Conservation (phyloP, 371 early-diverging fungal genomes). For the Haplosporangium sp. region DNA sequence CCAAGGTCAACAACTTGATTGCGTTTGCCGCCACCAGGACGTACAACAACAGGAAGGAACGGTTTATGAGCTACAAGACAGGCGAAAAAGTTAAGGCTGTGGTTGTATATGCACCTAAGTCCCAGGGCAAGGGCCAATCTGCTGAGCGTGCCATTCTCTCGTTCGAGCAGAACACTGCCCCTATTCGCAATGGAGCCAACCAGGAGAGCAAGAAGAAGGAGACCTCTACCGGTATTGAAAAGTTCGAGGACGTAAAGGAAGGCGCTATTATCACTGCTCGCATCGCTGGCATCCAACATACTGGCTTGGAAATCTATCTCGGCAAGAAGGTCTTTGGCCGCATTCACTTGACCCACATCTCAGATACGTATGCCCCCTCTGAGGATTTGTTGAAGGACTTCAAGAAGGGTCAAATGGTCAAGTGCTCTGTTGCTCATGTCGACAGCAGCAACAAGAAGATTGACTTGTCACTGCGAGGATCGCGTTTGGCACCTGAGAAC, state of each 20-base stretch:
- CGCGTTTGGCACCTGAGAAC: conserved; percentile 59
- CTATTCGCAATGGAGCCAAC: conserved; percentile 35
- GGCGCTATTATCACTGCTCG: conserved; percentile 66
- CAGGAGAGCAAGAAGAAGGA: conserved; percentile 58
- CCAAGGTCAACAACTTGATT: conserved; percentile 62
- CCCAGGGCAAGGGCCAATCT: conserved; percentile 31
- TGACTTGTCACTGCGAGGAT: conserved; percentile 74
- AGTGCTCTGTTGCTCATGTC: conserved; percentile 62
- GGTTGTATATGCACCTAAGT: conserved; percentile 49
- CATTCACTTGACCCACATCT: conserved; percentile 71
- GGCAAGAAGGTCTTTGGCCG: conserved; percentile 66
- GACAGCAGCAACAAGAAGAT: conserved; percentile 64
- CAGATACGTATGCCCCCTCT: conserved; percentile 58
- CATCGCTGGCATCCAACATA: conserved; percentile 58
- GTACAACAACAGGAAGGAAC: conserved; percentile 65
- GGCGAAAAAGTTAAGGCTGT: conserved; percentile 66
- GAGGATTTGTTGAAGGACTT: conserved; percentile 63
- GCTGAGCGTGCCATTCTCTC: conserved; percentile 60
- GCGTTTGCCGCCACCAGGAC: conserved; percentile 66
- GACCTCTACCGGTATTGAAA: conserved; percentile 32
- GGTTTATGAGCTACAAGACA: conserved; percentile 66
- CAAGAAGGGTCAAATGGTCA: conserved; percentile 62
- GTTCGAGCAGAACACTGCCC: conserved; percentile 28
- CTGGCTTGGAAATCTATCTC: conserved; percentile 65
- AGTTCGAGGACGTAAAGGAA: conserved; percentile 59